A percentile compares a stretch with the other conserved stretches of the same genome.
Conservation (phyloP, 1,139 yeast genomes). For the Pichiaceae sp. region DNA sequence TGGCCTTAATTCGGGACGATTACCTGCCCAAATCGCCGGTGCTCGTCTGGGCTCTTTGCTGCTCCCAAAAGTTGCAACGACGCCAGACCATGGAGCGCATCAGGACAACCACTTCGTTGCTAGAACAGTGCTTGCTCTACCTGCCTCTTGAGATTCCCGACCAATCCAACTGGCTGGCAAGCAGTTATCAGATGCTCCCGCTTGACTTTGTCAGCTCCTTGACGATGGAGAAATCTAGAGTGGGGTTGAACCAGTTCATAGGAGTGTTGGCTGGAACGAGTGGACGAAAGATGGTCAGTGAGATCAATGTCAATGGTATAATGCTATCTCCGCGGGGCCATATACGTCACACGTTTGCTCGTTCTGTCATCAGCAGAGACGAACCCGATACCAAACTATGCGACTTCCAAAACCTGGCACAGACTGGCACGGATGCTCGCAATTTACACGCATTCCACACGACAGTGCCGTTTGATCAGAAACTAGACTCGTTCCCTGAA, state of each 20-base stretch:
- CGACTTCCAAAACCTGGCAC: background rate
- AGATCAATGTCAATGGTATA: conserved; percentile 5
- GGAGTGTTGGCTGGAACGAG: conserved; percentile 16
- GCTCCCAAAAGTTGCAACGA: conserved; percentile 9
- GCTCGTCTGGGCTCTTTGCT: conserved; percentile 47
- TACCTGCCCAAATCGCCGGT: conserved; percentile 53
- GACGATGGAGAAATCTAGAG: conserved; percentile 10
- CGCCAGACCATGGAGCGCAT: conserved; percentile 33
- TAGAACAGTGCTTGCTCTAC: conserved; percentile 38
- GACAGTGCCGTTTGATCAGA: conserved; percentile 13
- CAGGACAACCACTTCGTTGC: conserved; percentile 35
- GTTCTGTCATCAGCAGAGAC: conserved; percentile 1
- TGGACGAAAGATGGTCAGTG: conserved; percentile 21
- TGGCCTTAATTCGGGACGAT: conserved; percentile 60
- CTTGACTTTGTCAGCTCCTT: conserved; percentile 25
- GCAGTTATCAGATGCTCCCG: conserved; percentile 22
- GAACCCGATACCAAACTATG: background rate
- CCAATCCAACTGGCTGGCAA: conserved; percentile 32
- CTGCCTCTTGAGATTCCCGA: conserved; percentile 35
- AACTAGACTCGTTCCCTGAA: conserved; percentile 28
- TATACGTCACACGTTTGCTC: background rate
- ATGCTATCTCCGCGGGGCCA: background rate
- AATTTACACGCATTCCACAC: conserved; percentile 5
- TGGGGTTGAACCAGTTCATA: conserved; percentile 18
- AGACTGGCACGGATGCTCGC: background rate